phyloP scores from a whole-genome alignment of 2,329 filamentous ascomycete genomes.

The Dothistroma septosporum region DNA sequence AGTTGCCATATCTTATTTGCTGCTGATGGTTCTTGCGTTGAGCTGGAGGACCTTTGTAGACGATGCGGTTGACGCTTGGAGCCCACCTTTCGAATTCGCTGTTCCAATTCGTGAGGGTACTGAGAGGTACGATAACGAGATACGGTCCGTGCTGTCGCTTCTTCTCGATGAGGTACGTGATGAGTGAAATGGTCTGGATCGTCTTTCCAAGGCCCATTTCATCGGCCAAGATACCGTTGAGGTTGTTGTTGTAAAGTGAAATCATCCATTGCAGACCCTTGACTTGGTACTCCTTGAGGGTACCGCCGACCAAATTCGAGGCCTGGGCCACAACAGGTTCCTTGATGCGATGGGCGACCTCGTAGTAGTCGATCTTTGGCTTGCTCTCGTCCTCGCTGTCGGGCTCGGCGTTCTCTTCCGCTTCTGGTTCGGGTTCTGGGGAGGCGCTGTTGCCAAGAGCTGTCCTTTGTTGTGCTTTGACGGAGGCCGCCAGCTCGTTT shows the following conservation, averaged over 20 bases:
- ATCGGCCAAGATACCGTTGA: slow-evolving; percentile 96
- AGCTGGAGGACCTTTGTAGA: slow-evolving; percentile 94
- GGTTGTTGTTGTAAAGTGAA: slow-evolving; percentile 98
- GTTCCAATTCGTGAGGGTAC: slow-evolving; percentile 98
- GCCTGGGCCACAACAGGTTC: slow-evolving; percentile 86
- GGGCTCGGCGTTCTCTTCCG: slow-evolving; percentile 63
- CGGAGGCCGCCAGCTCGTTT: slow-evolving; percentile 88
- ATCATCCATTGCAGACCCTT: slow-evolving; percentile 99
- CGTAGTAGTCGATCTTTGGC: slow-evolving; percentile 96
- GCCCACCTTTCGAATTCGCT: slow-evolving; percentile 99
- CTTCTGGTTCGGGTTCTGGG: slow-evolving; percentile 54
- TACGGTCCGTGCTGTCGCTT: slow-evolving; percentile 91
- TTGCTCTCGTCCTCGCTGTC: slow-evolving; percentile 63
- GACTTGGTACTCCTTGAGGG: slow-evolving; percentile 93
- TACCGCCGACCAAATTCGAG: slow-evolving; percentile 81
- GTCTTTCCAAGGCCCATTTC: slow-evolving; percentile 99
- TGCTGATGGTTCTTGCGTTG: slow-evolving; percentile 86
- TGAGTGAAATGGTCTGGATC: slow-evolving; percentile 96
- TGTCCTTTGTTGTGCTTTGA: slow-evolving; percentile 87
- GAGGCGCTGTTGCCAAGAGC: slow-evolving; percentile 69
- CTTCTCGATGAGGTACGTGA: slow-evolving; percentile 94
- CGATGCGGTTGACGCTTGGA: slow-evolving; percentile 76
- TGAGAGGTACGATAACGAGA: slow-evolving; percentile 92
- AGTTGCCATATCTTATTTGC: slow-evolving; percentile 87
- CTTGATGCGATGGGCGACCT: slow-evolving; percentile 91